Evolutionary conservation across 805 yeast species (phyloP), one percentile per base, ranked within the genome.

Genomic region (Schwanniomyces pseudopolymorphus): DNA sequence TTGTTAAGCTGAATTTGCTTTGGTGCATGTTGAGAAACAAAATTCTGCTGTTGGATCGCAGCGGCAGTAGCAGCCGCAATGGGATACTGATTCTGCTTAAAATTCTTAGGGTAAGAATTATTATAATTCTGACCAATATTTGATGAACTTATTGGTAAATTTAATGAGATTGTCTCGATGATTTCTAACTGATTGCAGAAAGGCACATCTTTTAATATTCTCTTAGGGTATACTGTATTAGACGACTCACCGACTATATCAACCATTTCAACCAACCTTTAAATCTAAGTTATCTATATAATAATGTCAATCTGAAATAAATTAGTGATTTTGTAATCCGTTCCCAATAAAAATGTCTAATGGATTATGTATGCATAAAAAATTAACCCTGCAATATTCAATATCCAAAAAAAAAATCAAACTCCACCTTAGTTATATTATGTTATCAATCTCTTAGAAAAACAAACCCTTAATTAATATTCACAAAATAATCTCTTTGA

Each of bases 61-160:
- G 69, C 69, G n/a, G 69, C 61, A 2, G 64, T 67, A 3, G 66
- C 65, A 4, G 59, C 62, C 5, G 69, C 61, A 14, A 67, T 62
- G 1, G 65, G 57, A 43, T 60, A 61, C 46, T 61, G 59, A 44
- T 56, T 54, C 36, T 55, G 61, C 43, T 54, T 60, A 8, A 25
- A 42, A 26, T 36, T 19, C 16, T 20, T 36, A 20, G 25, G 7
- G 14, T 53, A 47, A 27, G 42, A 36, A 26, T 31, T 14, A 31
- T 31, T 31, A 31, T 31, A 31, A 17, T 31, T 31, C 6, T 31
- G 17, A 31, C 28, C 28, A 11, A 4, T 26, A 26, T 26, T 26
- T 26, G 28, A 7, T 26, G 20, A 7, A 16, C 20, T 17, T 14
- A 16, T 4, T 11, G 54, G 33, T 14, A 35, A 19, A 22, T 47